Percentiles rank a stretch among this genome's conserved stretches.
Evolutionary conservation across 2,329 filamentous ascomycete species (phyloP).

Genomic region (Aureobasidium melanogenum): DNA sequence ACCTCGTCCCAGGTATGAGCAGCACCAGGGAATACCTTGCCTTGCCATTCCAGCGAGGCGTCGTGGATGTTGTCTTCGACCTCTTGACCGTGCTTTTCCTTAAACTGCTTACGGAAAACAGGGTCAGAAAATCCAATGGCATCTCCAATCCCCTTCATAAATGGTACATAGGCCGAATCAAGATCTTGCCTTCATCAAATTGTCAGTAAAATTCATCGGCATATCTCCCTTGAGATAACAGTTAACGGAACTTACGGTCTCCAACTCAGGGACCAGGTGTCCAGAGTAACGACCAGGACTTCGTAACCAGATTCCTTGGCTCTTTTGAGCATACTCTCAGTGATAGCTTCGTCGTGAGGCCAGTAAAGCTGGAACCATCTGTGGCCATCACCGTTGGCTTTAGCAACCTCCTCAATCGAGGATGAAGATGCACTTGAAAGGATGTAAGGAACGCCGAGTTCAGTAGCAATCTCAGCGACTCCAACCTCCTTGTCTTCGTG

Average conservation of each 20-base stretch:
- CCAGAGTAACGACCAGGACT: constrained; percentile 62
- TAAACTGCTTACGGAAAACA: constrained; percentile 52
- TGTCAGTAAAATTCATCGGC: no score
- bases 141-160: constrained; percentile 37
- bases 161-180: constrained; percentile 6
- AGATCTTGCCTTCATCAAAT: no score
- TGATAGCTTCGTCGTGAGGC: constrained; percentile 57
- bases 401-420: constrained; percentile 58
- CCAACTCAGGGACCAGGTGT: constrained; percentile 63
- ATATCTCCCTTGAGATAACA: no score
- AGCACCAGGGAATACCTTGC: constrained; percentile 36
- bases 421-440: constrained; percentile 56
- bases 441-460: constrained; percentile 55
- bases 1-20: constrained; percentile 48
- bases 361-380: constrained; percentile 72
- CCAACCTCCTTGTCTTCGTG: constrained; percentile 58
- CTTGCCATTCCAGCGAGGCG: constrained; percentile 47
- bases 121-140: constrained; percentile 59
- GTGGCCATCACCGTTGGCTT: constrained; percentile 41
- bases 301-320: constrained; percentile 55
- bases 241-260: no score
- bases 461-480: constrained; percentile 52
- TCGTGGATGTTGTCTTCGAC: constrained; percentile 36
- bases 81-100: constrained; percentile 32
- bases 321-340: constrained; percentile 51